A percentile compares a stretch with the other conserved stretches of the same genome.
Conservation (phyloP, 345 rosid species). For the Bruguiera parviflora region DNA sequence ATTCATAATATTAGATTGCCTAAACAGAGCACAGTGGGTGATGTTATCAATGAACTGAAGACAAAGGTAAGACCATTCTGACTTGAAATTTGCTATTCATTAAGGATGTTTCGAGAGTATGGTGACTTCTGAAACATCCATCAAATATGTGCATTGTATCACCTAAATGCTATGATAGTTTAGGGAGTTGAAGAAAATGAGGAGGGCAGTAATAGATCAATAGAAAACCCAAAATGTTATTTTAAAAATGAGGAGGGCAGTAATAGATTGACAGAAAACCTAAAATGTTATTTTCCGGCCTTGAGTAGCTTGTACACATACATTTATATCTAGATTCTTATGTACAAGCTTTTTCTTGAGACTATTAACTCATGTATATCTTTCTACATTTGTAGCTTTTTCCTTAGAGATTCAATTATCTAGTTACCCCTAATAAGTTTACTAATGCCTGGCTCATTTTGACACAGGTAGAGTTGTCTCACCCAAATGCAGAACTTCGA, state of each 20-base stretch:
- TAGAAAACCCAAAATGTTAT: no score
- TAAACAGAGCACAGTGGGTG: slow-evolving; percentile 87
- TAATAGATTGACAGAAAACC: no score
- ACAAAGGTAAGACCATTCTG: slow-evolving; percentile 50
- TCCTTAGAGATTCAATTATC: not conserved
- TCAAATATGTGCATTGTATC: not conserved
- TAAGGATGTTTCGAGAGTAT: not conserved
- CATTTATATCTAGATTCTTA: not conserved
- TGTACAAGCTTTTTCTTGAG: not conserved
- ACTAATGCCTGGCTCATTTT: slow-evolving; percentile 6
- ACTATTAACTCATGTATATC: not conserved
- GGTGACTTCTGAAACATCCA: not conserved
- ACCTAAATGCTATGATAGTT: not conserved
- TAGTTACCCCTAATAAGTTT: not conserved
- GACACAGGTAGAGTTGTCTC: slow-evolving; percentile 86
- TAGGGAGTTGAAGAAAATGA: no score
- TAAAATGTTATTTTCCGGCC: not conserved
- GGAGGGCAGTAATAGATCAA: no score
- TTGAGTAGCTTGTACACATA: not conserved
- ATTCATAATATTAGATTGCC: slow-evolving; percentile 87
- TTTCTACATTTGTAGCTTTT: not conserved
- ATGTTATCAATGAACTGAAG: slow-evolving; percentile 83
- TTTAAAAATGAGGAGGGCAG: no score
- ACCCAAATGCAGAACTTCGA: slow-evolving; percentile 84
- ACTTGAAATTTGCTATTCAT: not conserved